These are phyloP conservation scores for Calonectria montana DNA, from an alignment of 2,329 filamentous ascomycete genomes.

Conservation along the genomic window DNA sequence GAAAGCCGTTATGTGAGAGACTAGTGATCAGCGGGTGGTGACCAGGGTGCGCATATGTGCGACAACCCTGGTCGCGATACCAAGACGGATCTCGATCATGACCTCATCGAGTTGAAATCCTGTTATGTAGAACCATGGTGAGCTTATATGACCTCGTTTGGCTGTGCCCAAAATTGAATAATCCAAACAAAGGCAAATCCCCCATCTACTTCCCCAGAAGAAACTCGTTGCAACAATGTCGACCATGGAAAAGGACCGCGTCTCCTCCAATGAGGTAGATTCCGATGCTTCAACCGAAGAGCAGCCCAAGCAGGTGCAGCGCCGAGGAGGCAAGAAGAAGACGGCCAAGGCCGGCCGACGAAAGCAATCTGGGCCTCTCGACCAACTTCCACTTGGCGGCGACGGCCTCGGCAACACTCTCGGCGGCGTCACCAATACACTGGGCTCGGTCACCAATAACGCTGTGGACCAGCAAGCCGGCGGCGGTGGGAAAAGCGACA, in stretches of 20 bases:
- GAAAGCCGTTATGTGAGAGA: conserved; percentile 59
- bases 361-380: conserved; percentile 48
- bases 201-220: neutral
- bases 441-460: conserved; percentile 54
- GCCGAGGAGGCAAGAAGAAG: conserved; percentile 45
- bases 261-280: conserved; percentile 34
- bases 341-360: conserved; percentile 42
- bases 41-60: neutral
- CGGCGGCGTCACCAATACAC: conserved; percentile 53
- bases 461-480: conserved; percentile 50
- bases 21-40: conserved; percentile 22
- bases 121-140: conserved; percentile 36
- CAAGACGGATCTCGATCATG: conserved; percentile 35
- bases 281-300: conserved; percentile 40
- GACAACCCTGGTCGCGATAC: neutral
- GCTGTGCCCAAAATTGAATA: neutral
- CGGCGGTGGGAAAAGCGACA: conserved; percentile 67
- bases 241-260: conserved; percentile 43
- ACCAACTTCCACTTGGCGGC: conserved; percentile 51
- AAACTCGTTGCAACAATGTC: conserved; percentile 31
- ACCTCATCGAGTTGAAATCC: conserved; percentile 47
- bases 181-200: neutral
- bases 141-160: conserved; percentile 38
- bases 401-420: conserved; percentile 50
- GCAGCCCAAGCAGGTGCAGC: conserved; percentile 36